Conservation (phyloP, 176 grass and related monocot genomes). For the Carex scoparia region DNA sequence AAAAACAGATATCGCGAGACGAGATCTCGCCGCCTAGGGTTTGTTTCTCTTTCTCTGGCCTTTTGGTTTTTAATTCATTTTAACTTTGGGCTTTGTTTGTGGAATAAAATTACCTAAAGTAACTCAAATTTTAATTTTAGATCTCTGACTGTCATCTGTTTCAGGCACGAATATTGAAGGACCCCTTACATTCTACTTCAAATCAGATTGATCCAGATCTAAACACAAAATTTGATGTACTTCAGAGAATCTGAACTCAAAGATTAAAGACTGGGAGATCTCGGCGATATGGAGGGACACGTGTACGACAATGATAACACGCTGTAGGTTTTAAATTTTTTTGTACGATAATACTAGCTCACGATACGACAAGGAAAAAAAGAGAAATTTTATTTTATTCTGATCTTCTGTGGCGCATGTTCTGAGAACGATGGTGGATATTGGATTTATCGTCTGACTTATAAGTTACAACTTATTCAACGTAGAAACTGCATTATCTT, state of each 20-base stretch:
- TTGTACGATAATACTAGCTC: not conserved
- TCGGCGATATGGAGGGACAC: slow-evolving; percentile 18
- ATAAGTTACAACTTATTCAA: too few species aligned
- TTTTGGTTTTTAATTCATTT: not conserved
- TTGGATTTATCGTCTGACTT: not conserved
- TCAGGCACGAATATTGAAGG: too few species aligned
- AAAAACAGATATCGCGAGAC: slow-evolving; percentile 8
- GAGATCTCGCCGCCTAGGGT: slow-evolving; percentile 28
- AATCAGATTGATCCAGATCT: too few species aligned
- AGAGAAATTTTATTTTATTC: too few species aligned
- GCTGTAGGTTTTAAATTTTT: not conserved
- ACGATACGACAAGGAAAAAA: not conserved
- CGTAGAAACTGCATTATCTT: too few species aligned
- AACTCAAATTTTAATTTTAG: too few species aligned
- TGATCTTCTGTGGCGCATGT: slow-evolving; percentile 4
- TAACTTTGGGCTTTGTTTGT: not conserved
- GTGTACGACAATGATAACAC: not conserved
- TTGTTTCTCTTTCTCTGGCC: not conserved
- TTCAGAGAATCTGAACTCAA: too few species aligned
- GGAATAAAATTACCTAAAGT: too few species aligned
- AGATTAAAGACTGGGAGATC: not conserved
- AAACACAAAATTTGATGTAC: too few species aligned
- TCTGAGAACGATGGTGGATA: not conserved
- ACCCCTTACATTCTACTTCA: too few species aligned
- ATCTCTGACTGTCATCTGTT: too few species aligned